Evolutionary conservation across 257 asterid genomes (phyloP).

Genomic region (Forsythia suspensa): DNA sequence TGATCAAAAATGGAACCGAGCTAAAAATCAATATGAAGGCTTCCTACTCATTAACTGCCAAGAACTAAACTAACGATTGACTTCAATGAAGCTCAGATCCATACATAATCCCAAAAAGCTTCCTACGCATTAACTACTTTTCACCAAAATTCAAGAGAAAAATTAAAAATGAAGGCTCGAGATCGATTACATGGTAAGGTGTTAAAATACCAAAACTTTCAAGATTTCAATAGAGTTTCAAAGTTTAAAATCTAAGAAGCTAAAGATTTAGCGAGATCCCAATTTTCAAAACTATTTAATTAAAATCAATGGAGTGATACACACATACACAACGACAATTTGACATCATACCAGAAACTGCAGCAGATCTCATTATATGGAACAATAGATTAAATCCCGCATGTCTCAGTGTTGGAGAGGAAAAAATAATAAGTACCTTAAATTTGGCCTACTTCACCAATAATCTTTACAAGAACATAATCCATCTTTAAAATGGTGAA

Average conservation of each 20-base stretch:
- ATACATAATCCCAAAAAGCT: slow-evolving; percentile 36
- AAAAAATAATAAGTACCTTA: slow-evolving; percentile 25
- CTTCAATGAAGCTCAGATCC: slow-evolving; percentile 43
- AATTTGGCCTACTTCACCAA: slow-evolving; percentile 52
- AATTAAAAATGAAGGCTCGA: slow-evolving; percentile 20
- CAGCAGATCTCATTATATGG: neutral
- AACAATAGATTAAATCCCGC: neutral
- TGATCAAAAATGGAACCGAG: no score
- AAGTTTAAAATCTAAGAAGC: no score
- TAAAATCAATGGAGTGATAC: no score
- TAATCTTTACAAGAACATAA: slow-evolving; percentile 77
- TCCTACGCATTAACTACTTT: slow-evolving; percentile 27
- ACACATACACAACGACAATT: neutral
- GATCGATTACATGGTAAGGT: slow-evolving; percentile 32
- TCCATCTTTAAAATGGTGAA: slow-evolving; percentile 85
- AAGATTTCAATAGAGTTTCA: no score
- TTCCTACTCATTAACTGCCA: neutral
- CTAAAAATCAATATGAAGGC: no score
- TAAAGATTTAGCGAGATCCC: no score
- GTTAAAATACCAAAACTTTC: no score
- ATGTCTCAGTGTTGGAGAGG: neutral
- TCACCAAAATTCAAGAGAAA: slow-evolving; percentile 22
- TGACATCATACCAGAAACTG: neutral
- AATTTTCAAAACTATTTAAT: no score
- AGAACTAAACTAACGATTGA: slow-evolving; percentile 38